Base-by-base conservation (phyloP, 2,329 filamentous ascomycete genomes). In the Didymella pomorum region DNA sequence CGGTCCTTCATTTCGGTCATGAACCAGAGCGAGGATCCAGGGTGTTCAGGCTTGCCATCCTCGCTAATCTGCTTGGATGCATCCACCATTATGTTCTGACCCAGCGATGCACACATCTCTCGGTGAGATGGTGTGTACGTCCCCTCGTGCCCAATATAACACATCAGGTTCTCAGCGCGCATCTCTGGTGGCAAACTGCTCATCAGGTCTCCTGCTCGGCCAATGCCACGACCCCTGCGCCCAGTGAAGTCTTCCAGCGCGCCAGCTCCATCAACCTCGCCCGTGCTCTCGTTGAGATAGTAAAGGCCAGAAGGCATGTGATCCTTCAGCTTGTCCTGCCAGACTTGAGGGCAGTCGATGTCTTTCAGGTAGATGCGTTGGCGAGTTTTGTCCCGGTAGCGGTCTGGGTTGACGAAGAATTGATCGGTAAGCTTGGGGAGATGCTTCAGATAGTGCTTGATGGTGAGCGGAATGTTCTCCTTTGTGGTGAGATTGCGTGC, bases 61-160 rank as follows among this genome's bases (percentile, higher is more conserved):
- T 89, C 86, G 18, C 85, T 81, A 2, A 86, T 81, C 1, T 81
- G 81, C 43, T 78, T 78, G 0, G 94, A 98, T 2, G 93, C 88
- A 65, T 97, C 92, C 2, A 99, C 93, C 95, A 99, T 98, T 68
- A 99, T 94, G 71, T 99, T 99, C 66, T 99, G 95, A 0, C 95
- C 94, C 12, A 98, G 80, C 33, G 91, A 96, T 12, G 92, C 95
- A 76, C 95, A 99, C 95, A 99, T 99, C 76, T 99, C 95, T 65
- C 92, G 87, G 78, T 99, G 95, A 0, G 93, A 89, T 10, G 95
- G 94, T 0, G 95, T 99, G 72, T 94, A 98, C 1, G 95, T 99
- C 6, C 95, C 95, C 79, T 99, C 95, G 70, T 98, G 94, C 0
- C 95, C 95, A 68, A 98, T 89, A 71, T 99, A 99, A 75, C 94